Evolutionary conservation across 2,329 filamentous ascomycete species (phyloP), one percentile per base, ranked within the genome.

Genomic region (Colletotrichum viniferum): DNA sequence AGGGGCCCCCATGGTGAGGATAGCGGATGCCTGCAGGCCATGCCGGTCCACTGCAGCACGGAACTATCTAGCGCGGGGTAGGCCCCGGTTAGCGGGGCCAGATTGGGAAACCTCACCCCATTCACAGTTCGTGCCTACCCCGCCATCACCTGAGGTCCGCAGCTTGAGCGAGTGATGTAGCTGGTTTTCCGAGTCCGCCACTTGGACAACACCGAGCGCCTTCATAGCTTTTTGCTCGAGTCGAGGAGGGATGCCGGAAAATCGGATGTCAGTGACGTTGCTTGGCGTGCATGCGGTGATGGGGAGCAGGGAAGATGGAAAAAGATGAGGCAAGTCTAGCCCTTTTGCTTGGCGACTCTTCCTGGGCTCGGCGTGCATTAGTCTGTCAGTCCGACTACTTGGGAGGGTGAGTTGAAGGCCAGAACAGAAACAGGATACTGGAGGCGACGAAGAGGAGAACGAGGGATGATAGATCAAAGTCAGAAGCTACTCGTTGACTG

Each of bases 61-160:
- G 43, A 56, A 70, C 34, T 76, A 18, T 64, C 64, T 73, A 76
- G 73, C 73, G 69, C 73, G 69, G 73, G 73, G 73, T 60, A 73
- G 14, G 43, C 58, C 73, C 73, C 63, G 65, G 69, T 28, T 73
- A 64, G 63, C 43, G 73, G 43, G 21, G n/a, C 43, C 69, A 24
- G 34, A 74, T 64, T 64, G 43, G 56, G 73, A 75, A 67, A 63
- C 34, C 69, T 75, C 73, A 73, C 73, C 69, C 63, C 73, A 75
- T 73, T 73, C 69, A 64, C 69, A 73, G 69, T 75, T 75, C 69
- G 63, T 21, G 26, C 38, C 26, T 64, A 43, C 69, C 73, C 58
- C 58, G 73, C 63, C 56, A 75, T 73, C 69, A 48, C 62, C 73
- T 68, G 43, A 75, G 69, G 69, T 36, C 26, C 36, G 56, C 63